Evolutionary conservation across 2,329 filamentous ascomycete species (phyloP), one percentile per base, ranked within the genome.

Genomic region (Endoconidiophora laricicola): DNA sequence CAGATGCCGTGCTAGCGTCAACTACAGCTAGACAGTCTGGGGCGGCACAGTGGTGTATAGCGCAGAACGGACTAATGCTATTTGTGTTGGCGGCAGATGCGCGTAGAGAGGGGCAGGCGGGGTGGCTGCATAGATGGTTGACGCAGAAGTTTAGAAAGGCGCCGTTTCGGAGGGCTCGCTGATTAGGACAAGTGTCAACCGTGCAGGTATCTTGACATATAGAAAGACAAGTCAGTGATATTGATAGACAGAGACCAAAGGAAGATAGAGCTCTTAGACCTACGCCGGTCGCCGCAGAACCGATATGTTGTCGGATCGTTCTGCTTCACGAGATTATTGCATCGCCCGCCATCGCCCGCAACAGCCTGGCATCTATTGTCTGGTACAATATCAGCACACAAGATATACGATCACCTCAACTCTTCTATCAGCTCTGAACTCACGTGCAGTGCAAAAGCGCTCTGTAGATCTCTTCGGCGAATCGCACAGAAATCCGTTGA

Each of bases 61-160:
- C 33, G 46, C 58, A 59, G 48, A 49, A 51, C 7, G 48, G 44
- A 40, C 50, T 46, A 4, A 18, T 20, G 12, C 37, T 36, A 2
- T 16, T 9, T 6, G 29, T 2, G 7, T 33, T 33, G 29, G 29
- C 9, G 29, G 29, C 29, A 33, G 29, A 33, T 33, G 29, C 29
- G 2, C 47, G 46, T 5, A 26, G 42, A 9, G 18, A 9, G 9
- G 44, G 50, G 42, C 60, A 61, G 5, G 18, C 44, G 14, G 37
- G 14, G 5, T 54, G 53, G n/a, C 52, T 41, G 54, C 60, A 61
- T 47, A 56, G 55, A 52, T 61, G 60, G 39, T 43, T 41, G n/a
- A 38, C 24, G 53, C 60, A 61, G 54, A 56, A 57, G 18, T 50
- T 44, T 3, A 46, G 46, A 5, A 18, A 46, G 6, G 20, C 37